Percentiles rank a stretch among this genome's conserved stretches.
These are phyloP conservation scores for Septoria petroselini DNA, from an alignment of 2,329 filamentous ascomycete species.

Conservation along the genomic window DNA sequence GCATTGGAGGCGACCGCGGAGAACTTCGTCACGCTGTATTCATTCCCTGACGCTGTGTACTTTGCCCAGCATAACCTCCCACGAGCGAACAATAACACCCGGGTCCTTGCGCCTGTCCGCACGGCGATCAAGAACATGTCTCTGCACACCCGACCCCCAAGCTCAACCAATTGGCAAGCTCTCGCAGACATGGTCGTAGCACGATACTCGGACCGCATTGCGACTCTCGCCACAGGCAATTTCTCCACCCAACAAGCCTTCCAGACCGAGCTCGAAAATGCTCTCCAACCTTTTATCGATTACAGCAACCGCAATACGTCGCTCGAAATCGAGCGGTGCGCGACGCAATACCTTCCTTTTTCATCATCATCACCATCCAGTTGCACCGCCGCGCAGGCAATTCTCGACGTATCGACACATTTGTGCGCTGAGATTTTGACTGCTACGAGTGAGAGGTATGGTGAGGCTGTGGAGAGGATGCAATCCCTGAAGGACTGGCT, in stretches of 20 bases:
- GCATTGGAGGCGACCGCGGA: constrained; percentile 47
- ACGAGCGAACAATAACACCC: constrained; percentile 40
- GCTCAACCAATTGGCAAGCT: constrained; percentile 61
- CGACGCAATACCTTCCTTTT: constrained; percentile 42
- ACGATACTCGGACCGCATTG: constrained; percentile 59
- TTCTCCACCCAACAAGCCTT: constrained; percentile 27
- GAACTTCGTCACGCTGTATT: constrained; percentile 49
- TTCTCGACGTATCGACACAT: constrained; percentile 33
- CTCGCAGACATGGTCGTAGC: constrained; percentile 63
- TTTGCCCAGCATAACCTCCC: constrained; percentile 36
- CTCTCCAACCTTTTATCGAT: constrained; percentile 43
- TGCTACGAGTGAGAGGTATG: constrained; percentile 20
- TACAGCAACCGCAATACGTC: constrained; percentile 37
- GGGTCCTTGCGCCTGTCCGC: constrained; percentile 41
- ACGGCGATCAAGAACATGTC: constrained; percentile 48
- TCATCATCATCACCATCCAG: constrained; percentile 18
- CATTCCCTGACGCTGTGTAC: constrained; percentile 40
- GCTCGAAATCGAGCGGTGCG: constrained; percentile 49
- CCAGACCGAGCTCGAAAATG: constrained; percentile 30
- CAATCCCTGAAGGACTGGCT: constrained; percentile 50
- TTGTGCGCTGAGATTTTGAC: constrained; percentile 39
- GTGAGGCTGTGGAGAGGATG: constrained; percentile 37
- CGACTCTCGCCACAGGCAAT: constrained; percentile 34
- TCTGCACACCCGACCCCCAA: constrained; percentile 31
- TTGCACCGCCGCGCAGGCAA: constrained; percentile 34